These are phyloP conservation scores for Scytalidium lignicola DNA, from an alignment of 2,329 filamentous ascomycete genomes.

Conservation along the genomic window DNA sequence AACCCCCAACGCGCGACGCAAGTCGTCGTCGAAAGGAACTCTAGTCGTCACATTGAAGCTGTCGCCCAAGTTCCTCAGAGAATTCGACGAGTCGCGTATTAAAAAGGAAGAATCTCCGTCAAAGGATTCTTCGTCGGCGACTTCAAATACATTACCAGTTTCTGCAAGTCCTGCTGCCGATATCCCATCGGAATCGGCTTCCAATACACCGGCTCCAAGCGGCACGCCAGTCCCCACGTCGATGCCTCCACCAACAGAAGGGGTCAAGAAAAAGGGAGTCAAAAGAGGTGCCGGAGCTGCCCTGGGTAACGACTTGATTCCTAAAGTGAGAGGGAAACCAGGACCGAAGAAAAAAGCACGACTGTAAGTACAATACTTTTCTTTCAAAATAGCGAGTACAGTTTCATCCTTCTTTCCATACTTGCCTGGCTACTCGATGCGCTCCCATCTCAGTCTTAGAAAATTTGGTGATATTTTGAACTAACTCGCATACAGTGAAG, in stretches of 20 bases:
- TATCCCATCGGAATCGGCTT: conserved; percentile 50
- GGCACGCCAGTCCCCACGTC: conserved; percentile 50
- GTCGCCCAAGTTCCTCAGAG: conserved; percentile 43
- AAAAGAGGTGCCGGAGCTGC: conserved; percentile 66
- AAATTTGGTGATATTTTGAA: too few relatives aligned
- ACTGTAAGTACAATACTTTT: conserved; percentile 60
- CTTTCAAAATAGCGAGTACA: neutral
- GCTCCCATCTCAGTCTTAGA: too few relatives aligned
- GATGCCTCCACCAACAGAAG: conserved; percentile 58
- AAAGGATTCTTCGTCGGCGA: conserved; percentile 34
- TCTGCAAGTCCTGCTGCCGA: conserved; percentile 35
- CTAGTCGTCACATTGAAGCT: conserved; percentile 50
- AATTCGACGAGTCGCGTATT: conserved; percentile 38
- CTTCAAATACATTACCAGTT: conserved; percentile 30
- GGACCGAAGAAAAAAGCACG: conserved; percentile 95
- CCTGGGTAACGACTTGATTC: conserved; percentile 50
- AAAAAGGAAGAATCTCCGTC: conserved; percentile 37
- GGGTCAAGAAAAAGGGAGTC: conserved; percentile 68
- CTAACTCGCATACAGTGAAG: conserved; percentile 46
- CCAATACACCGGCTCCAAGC: conserved; percentile 51
- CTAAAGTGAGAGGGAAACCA: conserved; percentile 79
- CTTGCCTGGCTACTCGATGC: too few relatives aligned
- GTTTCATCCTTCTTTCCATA: too few relatives aligned
- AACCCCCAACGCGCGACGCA: conserved; percentile 16
- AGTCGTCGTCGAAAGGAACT: conserved; percentile 23